Conservation (phyloP, 176 grass and related monocot genomes). For the Poa pratensis region DNA sequence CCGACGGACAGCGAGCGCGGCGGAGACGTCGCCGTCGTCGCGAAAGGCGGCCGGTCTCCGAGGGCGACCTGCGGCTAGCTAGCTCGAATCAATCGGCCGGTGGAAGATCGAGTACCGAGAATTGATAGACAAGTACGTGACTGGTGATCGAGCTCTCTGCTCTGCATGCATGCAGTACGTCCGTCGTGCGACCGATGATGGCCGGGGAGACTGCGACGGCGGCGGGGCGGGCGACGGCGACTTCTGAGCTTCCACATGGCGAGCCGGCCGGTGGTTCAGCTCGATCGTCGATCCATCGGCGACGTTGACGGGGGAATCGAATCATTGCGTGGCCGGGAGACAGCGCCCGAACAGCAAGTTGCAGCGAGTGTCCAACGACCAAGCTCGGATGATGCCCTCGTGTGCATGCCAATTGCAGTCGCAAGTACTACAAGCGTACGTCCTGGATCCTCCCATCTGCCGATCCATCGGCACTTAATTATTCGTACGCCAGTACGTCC, state of each 20-base stretch:
- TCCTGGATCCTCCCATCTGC: background rate
- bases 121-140: background rate
- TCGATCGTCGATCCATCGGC: conserved; percentile 8
- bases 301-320: conserved; percentile 38
- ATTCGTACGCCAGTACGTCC: background rate
- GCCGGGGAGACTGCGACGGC: background rate
- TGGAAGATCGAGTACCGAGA: conserved; percentile 28
- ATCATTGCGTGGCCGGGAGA: conserved; percentile 43
- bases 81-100: background rate
- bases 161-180: background rate
- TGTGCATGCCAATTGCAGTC: background rate
- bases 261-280: conserved; percentile 42
- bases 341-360: conserved; percentile 32
- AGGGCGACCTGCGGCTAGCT: conserved; percentile 13
- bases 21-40: conserved; percentile 13
- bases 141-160: background rate
- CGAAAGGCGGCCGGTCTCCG: conserved; percentile 14
- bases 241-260: conserved; percentile 68
- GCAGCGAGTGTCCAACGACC: conserved; percentile 7
- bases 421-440: conserved; percentile 37
- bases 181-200: background rate
- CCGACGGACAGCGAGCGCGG: conserved; percentile 12
- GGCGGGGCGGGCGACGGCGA: conserved; percentile 48
- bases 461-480: background rate
- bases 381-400: background rate